Base-by-base conservation (phyloP, 2,329 filamentous ascomycete species). In the Dactylellina haptotyla region DNA sequence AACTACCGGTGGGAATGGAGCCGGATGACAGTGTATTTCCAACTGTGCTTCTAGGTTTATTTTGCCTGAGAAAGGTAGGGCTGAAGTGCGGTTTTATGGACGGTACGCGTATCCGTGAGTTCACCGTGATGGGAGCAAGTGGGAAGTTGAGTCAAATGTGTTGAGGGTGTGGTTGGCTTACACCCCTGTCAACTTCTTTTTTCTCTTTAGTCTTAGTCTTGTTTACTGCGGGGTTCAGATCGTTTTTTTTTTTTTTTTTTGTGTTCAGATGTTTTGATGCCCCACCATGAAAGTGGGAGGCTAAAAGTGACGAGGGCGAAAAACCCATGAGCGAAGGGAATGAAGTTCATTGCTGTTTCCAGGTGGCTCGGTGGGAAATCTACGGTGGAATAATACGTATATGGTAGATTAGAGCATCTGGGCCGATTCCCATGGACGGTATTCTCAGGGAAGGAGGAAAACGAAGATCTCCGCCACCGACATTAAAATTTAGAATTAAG, bases 221-320 rank as follows among this genome's bases (percentile, higher is more conserved):
- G 41, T 46, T 46, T 46, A 46, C 51, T 56, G 51, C 30, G 51
- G 51, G 51, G 51, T 56, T 41, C 6, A 10, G n/a, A 25, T 25
- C 14, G n/a, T 56, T 56, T 54, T 54, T 53, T 54, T 54, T 54
- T 53, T 53, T 53, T 8, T 23, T 46, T n/a, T 18, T 20, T 18
- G 1, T 18, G 32, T 6, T 34, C 6, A 14, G 32, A 25, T 18
- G 12, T 3, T 46, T 46, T 20, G 10, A 26, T 50, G 46, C 46
- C 20, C 20, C 20, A 50, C 48, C 26, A 53, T 32, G 4, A 46
- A 46, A 46, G 43, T 28, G 46, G 20, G 46, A 48, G 4, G 45
- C 4, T 48, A 23, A 26, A 25, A 10, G 9, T 25, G 20, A 10
- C 12, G 45, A n/a, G 10, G 9, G 9, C n/a, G 9, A 48, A 10